Evolutionary conservation across 305 asterid species (phyloP).

Genomic region (Fraxinus velutina): DNA sequence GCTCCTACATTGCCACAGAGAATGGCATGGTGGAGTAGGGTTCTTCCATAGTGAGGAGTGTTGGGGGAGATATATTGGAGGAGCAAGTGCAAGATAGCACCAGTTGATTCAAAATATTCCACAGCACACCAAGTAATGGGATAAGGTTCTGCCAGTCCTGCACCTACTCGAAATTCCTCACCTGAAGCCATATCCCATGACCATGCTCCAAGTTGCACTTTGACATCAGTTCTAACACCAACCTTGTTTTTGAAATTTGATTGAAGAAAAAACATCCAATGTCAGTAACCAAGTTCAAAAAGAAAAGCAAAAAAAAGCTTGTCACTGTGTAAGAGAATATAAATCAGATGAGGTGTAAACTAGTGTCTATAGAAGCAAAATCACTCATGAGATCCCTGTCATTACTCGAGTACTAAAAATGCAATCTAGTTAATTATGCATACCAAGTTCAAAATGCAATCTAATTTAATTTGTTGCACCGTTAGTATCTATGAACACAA

Average conservation of each 20-base stretch:
- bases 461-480: background rate
- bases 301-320: background rate
- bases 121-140: slow-evolving; percentile 78
- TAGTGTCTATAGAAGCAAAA: background rate
- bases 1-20: slow-evolving; percentile 58
- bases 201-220: slow-evolving; percentile 77
- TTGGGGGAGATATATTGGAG: slow-evolving; percentile 44
- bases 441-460: background rate
- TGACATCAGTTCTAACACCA: slow-evolving; percentile 52
- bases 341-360: background rate
- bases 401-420: background rate
- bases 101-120: slow-evolving; percentile 74
- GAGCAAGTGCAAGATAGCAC: slow-evolving; percentile 59
- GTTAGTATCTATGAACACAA: background rate
- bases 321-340: background rate
- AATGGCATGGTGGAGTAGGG: slow-evolving; percentile 77
- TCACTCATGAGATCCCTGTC: background rate
- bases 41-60: slow-evolving; percentile 50
- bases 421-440: background rate
- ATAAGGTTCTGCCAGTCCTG: slow-evolving; percentile 79
- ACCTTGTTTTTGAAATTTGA: slow-evolving; percentile 35
- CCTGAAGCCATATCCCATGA: slow-evolving; percentile 77
- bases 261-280: background rate
- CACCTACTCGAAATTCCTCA: slow-evolving; percentile 76
- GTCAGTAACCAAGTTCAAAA: slow-evolving; percentile 13